phyloP scores from a whole-genome alignment of 306 rosid genomes.

The Malus asiatica region DNA sequence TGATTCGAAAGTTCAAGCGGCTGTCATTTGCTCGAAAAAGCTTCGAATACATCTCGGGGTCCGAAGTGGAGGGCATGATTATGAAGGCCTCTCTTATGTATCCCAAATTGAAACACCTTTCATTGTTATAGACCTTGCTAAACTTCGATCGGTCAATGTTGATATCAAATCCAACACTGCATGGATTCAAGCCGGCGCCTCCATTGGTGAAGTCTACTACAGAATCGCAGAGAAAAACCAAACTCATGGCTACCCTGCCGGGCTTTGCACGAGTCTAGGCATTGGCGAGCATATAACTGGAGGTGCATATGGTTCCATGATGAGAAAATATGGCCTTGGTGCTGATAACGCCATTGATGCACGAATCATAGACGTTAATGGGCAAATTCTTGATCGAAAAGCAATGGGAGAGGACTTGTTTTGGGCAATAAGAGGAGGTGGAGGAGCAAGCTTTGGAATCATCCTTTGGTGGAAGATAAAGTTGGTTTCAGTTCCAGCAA shows the following conservation, averaged over 20 bases:
- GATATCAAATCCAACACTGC: conserved; percentile 38
- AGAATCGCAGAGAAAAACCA: conserved; percentile 46
- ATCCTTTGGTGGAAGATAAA: conserved; percentile 76
- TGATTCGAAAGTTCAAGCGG: conserved; percentile 57
- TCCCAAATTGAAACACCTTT: conserved; percentile 52
- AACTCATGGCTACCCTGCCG: conserved; percentile 65
- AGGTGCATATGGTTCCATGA: conserved; percentile 73
- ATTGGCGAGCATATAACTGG: conserved; percentile 73
- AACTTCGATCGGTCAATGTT: conserved; percentile 43
- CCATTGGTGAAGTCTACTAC: conserved; percentile 64
- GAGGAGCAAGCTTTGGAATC: conserved; percentile 72
- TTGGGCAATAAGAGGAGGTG: conserved; percentile 88
- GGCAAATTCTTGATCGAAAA: conserved; percentile 41
- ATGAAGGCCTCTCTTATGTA: conserved; percentile 74
- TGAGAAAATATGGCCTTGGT: conserved; percentile 71
- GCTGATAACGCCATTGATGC: conserved; percentile 67
- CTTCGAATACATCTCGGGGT: conserved; percentile 51
- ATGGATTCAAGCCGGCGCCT: conserved; percentile 82
- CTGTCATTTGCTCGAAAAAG: conserved; percentile 57
- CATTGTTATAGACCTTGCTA: conserved; percentile 47
- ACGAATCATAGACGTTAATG: conserved; percentile 37
- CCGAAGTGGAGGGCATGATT: conserved; percentile 82
- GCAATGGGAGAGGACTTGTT: conserved; percentile 74
- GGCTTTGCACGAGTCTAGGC: conserved; percentile 65
- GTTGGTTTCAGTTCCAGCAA: conserved; percentile 56